These are phyloP conservation scores for Backusella westeae DNA, from an alignment of 192 early-diverging fungal species.

Conservation along the genomic window DNA sequence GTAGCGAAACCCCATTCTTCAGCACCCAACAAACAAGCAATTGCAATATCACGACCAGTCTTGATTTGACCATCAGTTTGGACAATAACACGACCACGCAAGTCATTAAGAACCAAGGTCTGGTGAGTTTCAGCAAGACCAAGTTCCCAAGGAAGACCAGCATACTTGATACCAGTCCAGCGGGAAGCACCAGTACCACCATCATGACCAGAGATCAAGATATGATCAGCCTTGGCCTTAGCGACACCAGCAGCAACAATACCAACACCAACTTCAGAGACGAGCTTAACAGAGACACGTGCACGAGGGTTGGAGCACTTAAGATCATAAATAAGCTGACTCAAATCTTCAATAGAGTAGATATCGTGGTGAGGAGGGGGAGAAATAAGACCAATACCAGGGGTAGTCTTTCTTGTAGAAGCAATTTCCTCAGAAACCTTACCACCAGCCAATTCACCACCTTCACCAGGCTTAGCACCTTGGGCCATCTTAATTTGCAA, in stretches of 20 bases:
- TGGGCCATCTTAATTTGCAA: conserved; percentile 99
- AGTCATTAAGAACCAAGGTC: conserved; percentile 94
- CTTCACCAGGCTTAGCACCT: conserved; percentile 98
- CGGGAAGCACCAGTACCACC: conserved; percentile 97
- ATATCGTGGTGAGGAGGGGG: conserved; percentile 99
- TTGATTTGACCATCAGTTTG: conserved; percentile 99
- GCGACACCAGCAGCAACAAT: conserved; percentile 96
- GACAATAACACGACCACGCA: conserved; percentile 92
- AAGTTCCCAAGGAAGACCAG: conserved; percentile 98
- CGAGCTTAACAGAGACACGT: conserved; percentile 96
- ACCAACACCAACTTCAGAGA: conserved; percentile 97
- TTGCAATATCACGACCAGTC: conserved; percentile 95
- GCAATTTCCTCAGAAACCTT: conserved; percentile 80
- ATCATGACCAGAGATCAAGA: conserved; percentile 93
- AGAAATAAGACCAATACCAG: conserved; percentile 93
- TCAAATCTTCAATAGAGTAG: conserved; percentile 98
- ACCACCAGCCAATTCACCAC: conserved; percentile 69
- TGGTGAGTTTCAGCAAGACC: conserved; percentile 99
- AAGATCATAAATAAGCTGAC: conserved; percentile 97
- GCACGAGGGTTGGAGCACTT: conserved; percentile 90
- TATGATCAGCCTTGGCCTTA: conserved; percentile 97
- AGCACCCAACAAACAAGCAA: conserved; percentile 96
- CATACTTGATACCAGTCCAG: conserved; percentile 98
- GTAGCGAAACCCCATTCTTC: conserved; percentile 99
- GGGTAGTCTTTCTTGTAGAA: conserved; percentile 90